A percentile compares a stretch with the other conserved stretches of the same genome.
These are phyloP conservation scores for Cercophora scortea DNA, from an alignment of 495 filamentous ascomycete genomes.

Conservation along the genomic window DNA sequence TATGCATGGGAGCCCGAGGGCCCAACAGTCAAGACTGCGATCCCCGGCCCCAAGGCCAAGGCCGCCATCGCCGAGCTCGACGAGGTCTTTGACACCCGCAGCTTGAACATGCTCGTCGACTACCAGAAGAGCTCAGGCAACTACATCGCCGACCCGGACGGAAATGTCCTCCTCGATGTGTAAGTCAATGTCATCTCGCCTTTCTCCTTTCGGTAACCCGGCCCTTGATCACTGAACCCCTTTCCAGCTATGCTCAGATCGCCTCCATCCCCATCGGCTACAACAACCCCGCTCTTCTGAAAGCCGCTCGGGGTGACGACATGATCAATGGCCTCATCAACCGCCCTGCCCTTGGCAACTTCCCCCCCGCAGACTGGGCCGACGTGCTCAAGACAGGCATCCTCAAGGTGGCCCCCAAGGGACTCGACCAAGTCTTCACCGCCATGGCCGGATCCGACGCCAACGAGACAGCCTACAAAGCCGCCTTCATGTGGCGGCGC, in stretches of 20 bases:
- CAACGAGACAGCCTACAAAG: slow-evolving; percentile 99
- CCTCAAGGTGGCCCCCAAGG: slow-evolving; percentile 81
- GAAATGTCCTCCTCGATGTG: slow-evolving; percentile 72
- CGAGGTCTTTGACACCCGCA: slow-evolving; percentile 87
- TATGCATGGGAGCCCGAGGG: slow-evolving; percentile 62
- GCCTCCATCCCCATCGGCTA: slow-evolving; percentile 96
- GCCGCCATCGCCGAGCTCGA: slow-evolving; percentile 54
- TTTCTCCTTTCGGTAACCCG: no score
- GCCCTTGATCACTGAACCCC: not conserved
- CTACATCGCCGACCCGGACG: slow-evolving; percentile 85
- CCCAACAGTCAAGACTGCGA: slow-evolving; percentile 65
- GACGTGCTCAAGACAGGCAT: slow-evolving; percentile 79
- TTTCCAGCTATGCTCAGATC: slow-evolving; percentile 76
- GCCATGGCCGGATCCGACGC: slow-evolving; percentile 93
- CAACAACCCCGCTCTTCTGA: slow-evolving; percentile 77
- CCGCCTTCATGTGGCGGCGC: slow-evolving; percentile 95
- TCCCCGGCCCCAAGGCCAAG: slow-evolving; percentile 78
- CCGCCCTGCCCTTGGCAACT: slow-evolving; percentile 92
- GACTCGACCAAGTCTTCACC: slow-evolving; percentile 93
- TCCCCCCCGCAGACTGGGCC: slow-evolving; percentile 86
- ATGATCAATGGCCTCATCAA: slow-evolving; percentile 86
- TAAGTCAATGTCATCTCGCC: slow-evolving; percentile 34
- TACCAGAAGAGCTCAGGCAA: slow-evolving; percentile 67
- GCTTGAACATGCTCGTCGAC: slow-evolving; percentile 86
- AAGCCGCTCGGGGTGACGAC: slow-evolving; percentile 63